phyloP scores from a whole-genome alignment of 2,329 filamentous ascomycete species.

The Pseudogymnoascus sp. region DNA sequence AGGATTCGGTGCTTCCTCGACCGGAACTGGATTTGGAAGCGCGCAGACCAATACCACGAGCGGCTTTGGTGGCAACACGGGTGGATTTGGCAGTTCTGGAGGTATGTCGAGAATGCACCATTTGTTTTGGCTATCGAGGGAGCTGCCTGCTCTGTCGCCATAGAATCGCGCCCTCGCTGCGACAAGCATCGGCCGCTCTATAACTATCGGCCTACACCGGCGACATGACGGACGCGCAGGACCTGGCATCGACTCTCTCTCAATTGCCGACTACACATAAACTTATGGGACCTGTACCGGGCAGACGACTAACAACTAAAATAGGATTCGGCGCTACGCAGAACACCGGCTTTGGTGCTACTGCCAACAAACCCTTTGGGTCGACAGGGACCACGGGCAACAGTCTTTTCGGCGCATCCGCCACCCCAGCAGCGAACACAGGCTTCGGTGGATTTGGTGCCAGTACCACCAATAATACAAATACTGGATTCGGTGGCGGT shows the following conservation, averaged over 20 bases:
- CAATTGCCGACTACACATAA: background rate
- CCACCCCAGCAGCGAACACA: slow-evolving; percentile 27
- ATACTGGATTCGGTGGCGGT: slow-evolving; percentile 18
- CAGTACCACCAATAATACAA: slow-evolving; percentile 25
- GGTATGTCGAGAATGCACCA: slow-evolving; percentile 30
- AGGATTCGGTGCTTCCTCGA: slow-evolving; percentile 38
- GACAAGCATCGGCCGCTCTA: background rate
- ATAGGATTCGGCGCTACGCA: slow-evolving; percentile 38
- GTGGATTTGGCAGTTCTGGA: slow-evolving; percentile 30
- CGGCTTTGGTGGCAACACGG: slow-evolving; percentile 34
- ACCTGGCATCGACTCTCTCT: background rate
- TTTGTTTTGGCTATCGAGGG: slow-evolving; percentile 1
- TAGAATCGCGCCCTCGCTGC: background rate
- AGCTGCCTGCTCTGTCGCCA: background rate
- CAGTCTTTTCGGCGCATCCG: slow-evolving; percentile 44
- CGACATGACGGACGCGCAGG: background rate
- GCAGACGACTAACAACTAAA: slow-evolving; percentile 14
- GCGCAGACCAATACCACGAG: slow-evolving; percentile 31
- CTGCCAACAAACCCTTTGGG: slow-evolving; percentile 40
- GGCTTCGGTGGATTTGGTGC: slow-evolving; percentile 40
- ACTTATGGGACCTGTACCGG: background rate
- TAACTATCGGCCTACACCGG: background rate
- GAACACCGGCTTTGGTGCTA: slow-evolving; percentile 25
- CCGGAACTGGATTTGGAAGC: slow-evolving; percentile 33
- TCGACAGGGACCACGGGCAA: slow-evolving; percentile 35